Conservation (phyloP, 306 rosid genomes). For the Echinosophora koreensis region DNA sequence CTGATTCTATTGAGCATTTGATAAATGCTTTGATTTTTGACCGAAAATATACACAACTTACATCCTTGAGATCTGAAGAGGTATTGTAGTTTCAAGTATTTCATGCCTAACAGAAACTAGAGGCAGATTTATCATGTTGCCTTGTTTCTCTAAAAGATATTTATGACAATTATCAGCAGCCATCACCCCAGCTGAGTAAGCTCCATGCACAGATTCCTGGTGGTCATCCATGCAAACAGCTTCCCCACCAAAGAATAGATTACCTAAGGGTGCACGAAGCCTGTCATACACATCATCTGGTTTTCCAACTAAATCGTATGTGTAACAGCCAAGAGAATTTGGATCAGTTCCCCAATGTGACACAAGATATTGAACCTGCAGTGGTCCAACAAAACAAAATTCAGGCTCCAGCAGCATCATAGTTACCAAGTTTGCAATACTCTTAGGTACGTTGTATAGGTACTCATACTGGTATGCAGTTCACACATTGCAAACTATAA, state of each 20-base stretch:
- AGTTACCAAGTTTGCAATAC: too few species aligned
- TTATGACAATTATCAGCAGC: slow-evolving; percentile 59
- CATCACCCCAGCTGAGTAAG: slow-evolving; percentile 64
- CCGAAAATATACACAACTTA: slow-evolving; percentile 24
- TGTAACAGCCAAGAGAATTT: slow-evolving; percentile 78
- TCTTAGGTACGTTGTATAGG: too few species aligned
- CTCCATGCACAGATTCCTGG: slow-evolving; percentile 83
- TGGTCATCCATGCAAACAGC: slow-evolving; percentile 65
- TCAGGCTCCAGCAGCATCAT: slow-evolving; percentile 27
- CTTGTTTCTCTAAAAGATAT: slow-evolving; percentile 50
- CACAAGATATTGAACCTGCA: slow-evolving; percentile 78
- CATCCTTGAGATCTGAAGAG: slow-evolving; percentile 69
- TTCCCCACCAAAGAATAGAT: slow-evolving; percentile 66
- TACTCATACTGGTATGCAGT: too few species aligned
- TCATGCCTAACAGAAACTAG: slow-evolving; percentile 52
- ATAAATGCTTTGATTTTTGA: not conserved
- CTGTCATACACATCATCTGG: slow-evolving; percentile 69
- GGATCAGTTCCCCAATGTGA: slow-evolving; percentile 82
- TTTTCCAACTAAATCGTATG: slow-evolving; percentile 77
- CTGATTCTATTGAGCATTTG: not conserved
- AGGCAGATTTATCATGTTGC: slow-evolving; percentile 42
- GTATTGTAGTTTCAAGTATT: slow-evolving; percentile 52
- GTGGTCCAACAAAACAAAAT: slow-evolving; percentile 41
- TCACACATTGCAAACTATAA: too few species aligned
- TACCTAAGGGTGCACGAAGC: slow-evolving; percentile 77